phyloP scores from a whole-genome alignment of 2,329 filamentous ascomycete genomes.

The Fusarium subtropicale region DNA sequence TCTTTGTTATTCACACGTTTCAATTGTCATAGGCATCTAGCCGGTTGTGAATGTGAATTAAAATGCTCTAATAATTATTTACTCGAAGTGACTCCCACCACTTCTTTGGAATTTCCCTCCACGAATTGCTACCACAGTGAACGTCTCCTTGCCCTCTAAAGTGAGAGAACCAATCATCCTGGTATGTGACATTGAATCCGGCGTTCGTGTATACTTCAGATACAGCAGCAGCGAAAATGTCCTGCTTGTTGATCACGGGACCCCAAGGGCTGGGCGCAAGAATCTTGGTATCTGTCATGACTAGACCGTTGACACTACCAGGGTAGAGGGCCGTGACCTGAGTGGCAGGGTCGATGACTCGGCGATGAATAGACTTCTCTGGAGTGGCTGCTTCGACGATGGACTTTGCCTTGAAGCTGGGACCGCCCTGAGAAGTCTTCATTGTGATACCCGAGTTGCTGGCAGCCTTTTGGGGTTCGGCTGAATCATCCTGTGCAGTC shows the following conservation, averaged over 20 bases:
- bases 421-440: slow-evolving; percentile 3
- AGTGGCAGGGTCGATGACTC: neutral
- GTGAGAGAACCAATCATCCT: slow-evolving; percentile 48
- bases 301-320: slow-evolving; percentile 39
- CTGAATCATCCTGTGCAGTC: rapidly evolving
- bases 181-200: slow-evolving; percentile 38
- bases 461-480: neutral
- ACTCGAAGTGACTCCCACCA: neutral
- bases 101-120: slow-evolving; percentile 7
- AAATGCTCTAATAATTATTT: neutral
- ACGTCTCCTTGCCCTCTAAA: slow-evolving; percentile 44
- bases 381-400: slow-evolving; percentile 28
- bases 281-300: slow-evolving; percentile 24
- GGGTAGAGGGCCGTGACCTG: slow-evolving; percentile 27
- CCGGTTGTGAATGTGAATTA: neutral
- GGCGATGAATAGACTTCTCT: neutral
- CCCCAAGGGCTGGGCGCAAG: slow-evolving; percentile 46
- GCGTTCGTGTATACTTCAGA: slow-evolving; percentile 38
- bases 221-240: slow-evolving; percentile 43
- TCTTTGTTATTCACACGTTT: neutral
- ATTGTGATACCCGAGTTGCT: neutral
- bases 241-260: slow-evolving; percentile 43
- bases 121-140: slow-evolving; percentile 41
- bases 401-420: slow-evolving; percentile 14
- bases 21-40: neutral